phyloP scores from a whole-genome alignment of 1,284 basidiomycete genomes.

The Ganoderma boninense region DNA sequence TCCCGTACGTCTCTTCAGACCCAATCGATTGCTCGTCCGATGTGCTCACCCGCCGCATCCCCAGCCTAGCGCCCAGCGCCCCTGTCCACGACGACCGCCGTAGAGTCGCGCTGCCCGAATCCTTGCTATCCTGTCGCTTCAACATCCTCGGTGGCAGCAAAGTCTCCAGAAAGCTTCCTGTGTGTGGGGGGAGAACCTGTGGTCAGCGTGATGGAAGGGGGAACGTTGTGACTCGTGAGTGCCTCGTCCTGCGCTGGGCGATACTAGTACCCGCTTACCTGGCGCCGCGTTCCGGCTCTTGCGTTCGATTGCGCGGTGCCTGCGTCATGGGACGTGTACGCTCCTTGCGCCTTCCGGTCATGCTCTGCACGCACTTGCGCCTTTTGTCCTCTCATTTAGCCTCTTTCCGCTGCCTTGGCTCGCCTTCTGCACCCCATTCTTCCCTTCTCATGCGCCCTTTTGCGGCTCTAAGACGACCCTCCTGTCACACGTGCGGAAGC shows the following conservation, averaged over 20 bases:
- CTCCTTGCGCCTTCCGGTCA: constrained; percentile 6
- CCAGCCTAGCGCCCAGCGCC: constrained; percentile 28
- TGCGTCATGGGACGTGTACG: constrained; percentile 33
- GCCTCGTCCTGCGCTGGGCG: constrained; percentile 1
- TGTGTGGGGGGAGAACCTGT: constrained; percentile 10
- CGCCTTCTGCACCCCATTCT: constrained; percentile 21
- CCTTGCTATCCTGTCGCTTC: constrained; percentile 25
- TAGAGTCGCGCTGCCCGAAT: constrained; percentile 14
- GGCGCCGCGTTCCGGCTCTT: constrained; percentile 31
- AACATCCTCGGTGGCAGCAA: constrained; percentile 9
- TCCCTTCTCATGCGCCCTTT: constrained; percentile 18
- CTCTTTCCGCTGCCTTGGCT: constrained; percentile 31
- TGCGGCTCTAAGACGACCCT: constrained; percentile 3
- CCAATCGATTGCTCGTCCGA: constrained; percentile 17
- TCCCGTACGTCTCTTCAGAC: constrained; percentile 18
- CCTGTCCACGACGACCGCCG: constrained; percentile 29
- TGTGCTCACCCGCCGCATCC: constrained; percentile 14
- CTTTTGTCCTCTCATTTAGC: constrained; percentile 19
- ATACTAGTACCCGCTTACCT: constrained; percentile 28
- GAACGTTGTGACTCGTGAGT: constrained; percentile 21
- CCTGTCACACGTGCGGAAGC: constrained; percentile 19
- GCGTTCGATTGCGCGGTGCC: constrained; percentile 32
- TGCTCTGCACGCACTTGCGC: background rate
- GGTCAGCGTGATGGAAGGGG: constrained; percentile 6
- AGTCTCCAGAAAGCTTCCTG: constrained; percentile 5